Conservation (phyloP, 306 rosid species). For the Crotalaria pallida region DNA sequence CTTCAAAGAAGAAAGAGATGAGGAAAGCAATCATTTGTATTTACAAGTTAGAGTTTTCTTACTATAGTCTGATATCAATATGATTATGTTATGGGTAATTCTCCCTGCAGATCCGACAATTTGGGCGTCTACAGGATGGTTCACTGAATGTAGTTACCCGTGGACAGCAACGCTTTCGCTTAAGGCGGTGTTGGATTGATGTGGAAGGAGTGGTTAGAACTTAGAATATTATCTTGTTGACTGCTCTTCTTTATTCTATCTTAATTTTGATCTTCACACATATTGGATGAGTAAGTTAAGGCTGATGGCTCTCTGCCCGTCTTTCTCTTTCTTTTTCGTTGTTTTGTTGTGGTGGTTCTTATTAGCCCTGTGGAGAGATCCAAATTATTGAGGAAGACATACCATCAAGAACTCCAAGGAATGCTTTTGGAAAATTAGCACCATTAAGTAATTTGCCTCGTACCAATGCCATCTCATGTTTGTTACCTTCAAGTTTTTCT, state of each 20-base stretch:
- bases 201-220: slow-evolving; percentile 79
- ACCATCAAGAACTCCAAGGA: slow-evolving; percentile 72
- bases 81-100: slow-evolving; percentile 8
- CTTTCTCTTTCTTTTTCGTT: slow-evolving; percentile 4
- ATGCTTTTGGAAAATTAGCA: slow-evolving; percentile 53
- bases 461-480: neutral
- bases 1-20: neutral
- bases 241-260: neutral
- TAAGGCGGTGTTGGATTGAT: slow-evolving; percentile 70
- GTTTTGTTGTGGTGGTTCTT: slow-evolving; percentile 18
- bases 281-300: slow-evolving; percentile 10
- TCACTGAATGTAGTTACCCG: slow-evolving; percentile 84
- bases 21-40: neutral
- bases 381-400: slow-evolving; percentile 87
- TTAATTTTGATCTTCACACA: neutral
- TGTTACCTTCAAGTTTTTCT: slow-evolving; percentile 32
- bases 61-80: slow-evolving; percentile 12
- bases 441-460: slow-evolving; percentile 25
- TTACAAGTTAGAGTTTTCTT: neutral
- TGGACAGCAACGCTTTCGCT: slow-evolving; percentile 84
- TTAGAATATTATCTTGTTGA: slow-evolving; percentile 33
- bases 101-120: slow-evolving; percentile 72
- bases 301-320: slow-evolving; percentile 15
- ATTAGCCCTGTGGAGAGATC: slow-evolving; percentile 86
- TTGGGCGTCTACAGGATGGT: slow-evolving; percentile 70